Evolutionary conservation across 1,139 yeast species (phyloP), one percentile per base, ranked within the genome.

Genomic region (Protomyces lactucae-debilis): DNA sequence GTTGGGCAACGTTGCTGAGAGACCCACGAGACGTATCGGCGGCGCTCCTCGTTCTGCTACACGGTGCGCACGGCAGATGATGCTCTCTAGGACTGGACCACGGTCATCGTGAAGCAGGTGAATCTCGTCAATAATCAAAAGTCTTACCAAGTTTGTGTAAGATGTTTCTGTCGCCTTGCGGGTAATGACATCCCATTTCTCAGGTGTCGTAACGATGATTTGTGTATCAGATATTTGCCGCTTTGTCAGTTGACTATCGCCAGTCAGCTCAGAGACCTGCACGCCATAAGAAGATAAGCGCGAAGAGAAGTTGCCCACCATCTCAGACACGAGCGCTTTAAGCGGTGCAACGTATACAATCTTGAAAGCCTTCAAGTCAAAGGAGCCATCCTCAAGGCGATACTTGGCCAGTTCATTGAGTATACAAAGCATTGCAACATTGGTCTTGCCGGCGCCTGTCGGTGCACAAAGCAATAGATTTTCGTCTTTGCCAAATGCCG

Each of bases 391-490:
- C 12, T 74, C 72, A 61, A 80, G 76, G 69, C 87, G 78, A 72
- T 77, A 82, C 60, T 86, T 82, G 0, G 83, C 78, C 35, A 91
- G 75, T 0, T 88, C 78, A 64, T 87, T 79, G 25, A 92, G 77
- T 5, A 89, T 82, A 0, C 97, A 79, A 65, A 93, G 76, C 84
- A 93, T 81, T 0, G 99, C 99, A 40, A 92, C 96, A 74, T 93
- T 93, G 14, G 99, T 93, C 74, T 93, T 93, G 77, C 99, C 99
- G 2, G 97, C 97, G 76, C 99, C 99, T 0, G 99, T 93, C 2
- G 99, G 99, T 0, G 99, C 98, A 81, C 98, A 92, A 70, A 93
- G 78, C 23, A 93, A 77, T 57, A 93, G 73, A 70, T 92, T 93
- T 18, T 82, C 82, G 71, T 88, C 95, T 0, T 82, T 76, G 9